A percentile compares a stretch with the other conserved stretches of the same genome.
Conservation (phyloP, 768 basidiomycete genomes). For the Nidula microcarpa region DNA sequence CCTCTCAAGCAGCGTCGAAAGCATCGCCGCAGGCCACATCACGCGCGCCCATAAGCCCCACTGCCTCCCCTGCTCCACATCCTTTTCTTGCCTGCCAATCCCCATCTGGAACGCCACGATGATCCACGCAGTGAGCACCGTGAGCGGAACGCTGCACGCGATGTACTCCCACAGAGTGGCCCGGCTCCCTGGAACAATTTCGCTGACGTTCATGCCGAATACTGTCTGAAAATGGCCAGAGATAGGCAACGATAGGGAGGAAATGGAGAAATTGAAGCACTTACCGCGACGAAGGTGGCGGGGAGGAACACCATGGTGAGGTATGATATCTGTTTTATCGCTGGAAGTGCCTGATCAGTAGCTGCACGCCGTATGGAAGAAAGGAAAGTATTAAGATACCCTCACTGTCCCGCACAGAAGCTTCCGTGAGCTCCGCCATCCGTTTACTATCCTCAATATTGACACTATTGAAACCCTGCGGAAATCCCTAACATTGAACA, state of each 20-base stretch:
- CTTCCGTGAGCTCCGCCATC: slow-evolving; percentile 42
- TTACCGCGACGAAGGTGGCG: slow-evolving; percentile 35
- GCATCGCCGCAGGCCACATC: background rate
- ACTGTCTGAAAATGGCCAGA: slow-evolving; percentile 16
- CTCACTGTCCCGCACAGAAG: slow-evolving; percentile 33
- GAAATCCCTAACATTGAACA: background rate
- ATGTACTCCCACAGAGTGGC: slow-evolving; percentile 42
- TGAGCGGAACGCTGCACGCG: slow-evolving; percentile 40
- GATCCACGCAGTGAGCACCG: slow-evolving; percentile 48
- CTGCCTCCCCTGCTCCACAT: background rate
- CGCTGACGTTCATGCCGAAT: slow-evolving; percentile 36
- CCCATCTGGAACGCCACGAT: slow-evolving; percentile 46
- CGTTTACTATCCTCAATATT: slow-evolving; percentile 45
- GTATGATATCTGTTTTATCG: slow-evolving; percentile 40
- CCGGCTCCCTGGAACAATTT: slow-evolving; percentile 27
- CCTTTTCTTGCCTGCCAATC: background rate
- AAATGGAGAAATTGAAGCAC: slow-evolving; percentile 3
- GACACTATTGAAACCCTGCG: slow-evolving; percentile 35
- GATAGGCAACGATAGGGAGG: background rate
- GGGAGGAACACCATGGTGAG: slow-evolving; percentile 49
- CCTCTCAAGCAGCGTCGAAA: background rate
- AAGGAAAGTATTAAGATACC: slow-evolving; percentile 6
- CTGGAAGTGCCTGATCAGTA: slow-evolving; percentile 2
- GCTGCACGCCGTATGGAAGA: background rate
- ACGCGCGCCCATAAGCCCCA: background rate